These are phyloP conservation scores for Fraxinus anomala DNA, from an alignment of 257 asterid species.

Conservation along the genomic window DNA sequence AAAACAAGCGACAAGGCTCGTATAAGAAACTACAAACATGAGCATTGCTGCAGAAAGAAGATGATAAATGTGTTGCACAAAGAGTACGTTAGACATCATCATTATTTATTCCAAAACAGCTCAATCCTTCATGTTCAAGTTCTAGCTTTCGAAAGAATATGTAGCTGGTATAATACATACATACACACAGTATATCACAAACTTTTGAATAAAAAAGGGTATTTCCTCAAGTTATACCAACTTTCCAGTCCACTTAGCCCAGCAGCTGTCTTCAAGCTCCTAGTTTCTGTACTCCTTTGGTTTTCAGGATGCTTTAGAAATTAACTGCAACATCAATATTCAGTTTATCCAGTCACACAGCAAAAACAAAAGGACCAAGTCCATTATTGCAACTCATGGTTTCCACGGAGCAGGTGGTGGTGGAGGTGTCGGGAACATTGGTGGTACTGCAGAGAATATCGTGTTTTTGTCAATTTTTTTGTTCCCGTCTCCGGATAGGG, in stretches of 20 bases:
- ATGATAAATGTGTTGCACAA: neutral
- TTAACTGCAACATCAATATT: slow-evolving; percentile 30
- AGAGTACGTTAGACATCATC: neutral
- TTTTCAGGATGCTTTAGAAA: slow-evolving; percentile 13
- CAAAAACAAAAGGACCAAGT: slow-evolving; percentile 19
- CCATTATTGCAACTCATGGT: slow-evolving; percentile 47
- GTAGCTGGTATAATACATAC: slow-evolving; percentile 30
- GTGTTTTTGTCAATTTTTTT: slow-evolving; percentile 80
- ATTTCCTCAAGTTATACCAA: neutral
- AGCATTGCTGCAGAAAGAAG: neutral
- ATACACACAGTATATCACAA: slow-evolving; percentile 35
- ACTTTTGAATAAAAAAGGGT: slow-evolving; percentile 7
- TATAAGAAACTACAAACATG: neutral
- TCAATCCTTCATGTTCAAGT: slow-evolving; percentile 24
- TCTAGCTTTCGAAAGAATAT: slow-evolving; percentile 37
- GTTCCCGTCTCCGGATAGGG: slow-evolving; percentile 70
- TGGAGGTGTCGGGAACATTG: slow-evolving; percentile 92
- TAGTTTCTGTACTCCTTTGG: slow-evolving; percentile 25
- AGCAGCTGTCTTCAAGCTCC: slow-evolving; percentile 25
- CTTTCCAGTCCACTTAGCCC: slow-evolving; percentile 24
- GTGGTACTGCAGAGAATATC: slow-evolving; percentile 91
- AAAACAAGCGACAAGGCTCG: neutral
- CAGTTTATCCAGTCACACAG: slow-evolving; percentile 25
- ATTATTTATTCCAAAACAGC: slow-evolving; percentile 14
- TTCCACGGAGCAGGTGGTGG: slow-evolving; percentile 99